Conservation (phyloP, 2,329 filamentous ascomycete species). For the Aspergillus fumigatus region DNA sequence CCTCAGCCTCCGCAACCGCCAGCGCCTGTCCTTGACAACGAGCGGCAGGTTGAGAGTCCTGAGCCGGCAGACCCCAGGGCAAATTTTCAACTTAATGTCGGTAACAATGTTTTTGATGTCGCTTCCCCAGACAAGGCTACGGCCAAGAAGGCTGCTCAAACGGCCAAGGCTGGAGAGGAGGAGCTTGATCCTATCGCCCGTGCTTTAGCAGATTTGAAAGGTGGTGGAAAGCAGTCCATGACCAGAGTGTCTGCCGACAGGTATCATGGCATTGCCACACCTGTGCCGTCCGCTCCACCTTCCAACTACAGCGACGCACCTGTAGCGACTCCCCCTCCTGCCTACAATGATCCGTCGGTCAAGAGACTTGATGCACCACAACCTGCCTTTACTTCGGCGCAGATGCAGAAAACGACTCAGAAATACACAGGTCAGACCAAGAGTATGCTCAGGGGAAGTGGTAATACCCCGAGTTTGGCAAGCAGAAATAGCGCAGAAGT, state of each 20-base stretch:
- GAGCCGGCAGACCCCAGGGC: conserved; percentile 88
- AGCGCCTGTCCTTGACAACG: conserved; percentile 12
- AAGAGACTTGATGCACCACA: conserved; percentile 82
- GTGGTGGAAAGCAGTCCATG: conserved; percentile 73
- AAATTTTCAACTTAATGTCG: conserved; percentile 88
- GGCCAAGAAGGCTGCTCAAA: conserved; percentile 36
- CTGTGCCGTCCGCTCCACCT: conserved; percentile 51
- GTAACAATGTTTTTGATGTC: conserved; percentile 93
- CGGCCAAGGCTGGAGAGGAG: conserved; percentile 47
- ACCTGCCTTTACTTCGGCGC: conserved; percentile 84
- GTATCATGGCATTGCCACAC: conserved; percentile 89
- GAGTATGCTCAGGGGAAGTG: conserved; percentile 60
- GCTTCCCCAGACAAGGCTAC: conserved; percentile 66
- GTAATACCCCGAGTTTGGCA: conserved; percentile 50
- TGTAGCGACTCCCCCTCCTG: conserved; percentile 69
- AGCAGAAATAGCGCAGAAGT: conserved; percentile 54
- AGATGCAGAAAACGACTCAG: conserved; percentile 93
- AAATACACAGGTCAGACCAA: conserved; percentile 81
- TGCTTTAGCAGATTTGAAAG: conserved; percentile 88
- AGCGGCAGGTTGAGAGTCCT: conserved; percentile 55
- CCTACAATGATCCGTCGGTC: conserved; percentile 70
- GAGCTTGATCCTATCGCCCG: conserved; percentile 84
- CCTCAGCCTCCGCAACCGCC: conserved; percentile 8
- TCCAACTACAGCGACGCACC: conserved; percentile 30
- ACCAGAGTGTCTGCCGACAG: conserved; percentile 89